Evolutionary conservation across 371 early-diverging fungal species (phyloP), one percentile per base, ranked within the genome.

Genomic region (Parasitella parasitica): DNA sequence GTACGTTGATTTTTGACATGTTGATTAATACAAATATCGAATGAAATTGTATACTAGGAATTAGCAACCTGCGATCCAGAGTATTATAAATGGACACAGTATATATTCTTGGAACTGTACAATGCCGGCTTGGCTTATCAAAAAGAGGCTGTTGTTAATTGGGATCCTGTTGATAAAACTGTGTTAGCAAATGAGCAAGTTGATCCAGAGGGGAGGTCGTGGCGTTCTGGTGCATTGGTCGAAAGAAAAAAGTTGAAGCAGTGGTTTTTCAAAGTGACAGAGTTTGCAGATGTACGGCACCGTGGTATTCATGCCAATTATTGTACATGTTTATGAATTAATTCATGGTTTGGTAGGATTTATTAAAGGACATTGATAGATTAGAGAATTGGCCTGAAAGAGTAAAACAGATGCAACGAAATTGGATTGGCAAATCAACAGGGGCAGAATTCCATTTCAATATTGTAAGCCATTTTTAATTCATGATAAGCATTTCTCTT

Each of bases 111-210:
- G 48, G 78, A 88, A 66, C 55, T 97, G 63, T 86, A 88, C 61
- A 79, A 87, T 62, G 85, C 87, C 13, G 94, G 92, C 8, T 75
- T 95, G 51, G 91, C 92, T 1, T 94, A 97, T 71, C 91, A 89
- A 63, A 93, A 93, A 65, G 91, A 93, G 57, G 94, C 94, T 0
- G 71, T 89, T 8, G 96, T 97, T 6, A 97, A 97, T 72, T 97
- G 97, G 97, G 97, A 97, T 77, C 97, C 97, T 0, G 83, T 97
- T 0, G 97, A 97, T 67, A 77, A 94, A 64, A 97, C 97, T 0
- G 97, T 97, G 3, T 73, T 97, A 50, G 96, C 97, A 0, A 97
- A 97, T 70, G 97, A 97, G 69, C 97, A 97, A 81, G 96, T 97
- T 1, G 96, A 95, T 79, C 72, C 78, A 9, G 87, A 93, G 51